Evolutionary conservation across 306 rosid species (phyloP), one percentile per base, ranked within the genome.

Genomic region (Oemleria cerasiformis): DNA sequence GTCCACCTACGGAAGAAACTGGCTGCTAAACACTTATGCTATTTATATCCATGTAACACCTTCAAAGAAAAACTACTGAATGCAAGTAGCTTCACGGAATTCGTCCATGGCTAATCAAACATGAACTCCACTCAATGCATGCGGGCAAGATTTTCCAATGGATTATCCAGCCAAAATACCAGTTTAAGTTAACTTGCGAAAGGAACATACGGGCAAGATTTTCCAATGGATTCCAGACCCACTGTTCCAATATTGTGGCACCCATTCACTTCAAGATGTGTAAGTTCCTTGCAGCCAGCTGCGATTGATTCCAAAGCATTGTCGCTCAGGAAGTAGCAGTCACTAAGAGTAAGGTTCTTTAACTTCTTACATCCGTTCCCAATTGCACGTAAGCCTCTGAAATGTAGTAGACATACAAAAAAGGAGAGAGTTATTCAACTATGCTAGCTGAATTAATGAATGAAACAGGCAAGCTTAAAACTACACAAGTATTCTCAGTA

Each of bases 271-370:
- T 91, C 96, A 55, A 95, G 96, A 81, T 95, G 91, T 55, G 88
- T 88, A 36, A 95, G 97, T 75, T 84, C 92, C 86, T 91, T 79
- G 80, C 99, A 95, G 70, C 99, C 97, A 54, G 65, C 71, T 48
- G 97, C 96, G 86, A 95, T 90, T 79, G 92, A 88, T 78, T 95
- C 97, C 90, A 95, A 85, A 47, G 96, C 94, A 75, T 75, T 91
- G 82, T 89, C 97, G 67, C 90, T 88, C 80, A 95, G 82, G 79
- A 85, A 86, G 86, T 85, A 89, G 79, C 99, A 91, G 79, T 95
- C 99, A 55, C 93, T 89, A 60, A 91, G 75, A 77, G 87, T 89
- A 77, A 94, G 85, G 75, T 85, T 87, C 76, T 85, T 95, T 77
- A 95, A 84, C 88, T 91, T 95, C 90, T 87, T 88, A 73, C 96